These are phyloP conservation scores for Boechera stricta DNA, from an alignment of 345 rosid species.

Conservation along the genomic window DNA sequence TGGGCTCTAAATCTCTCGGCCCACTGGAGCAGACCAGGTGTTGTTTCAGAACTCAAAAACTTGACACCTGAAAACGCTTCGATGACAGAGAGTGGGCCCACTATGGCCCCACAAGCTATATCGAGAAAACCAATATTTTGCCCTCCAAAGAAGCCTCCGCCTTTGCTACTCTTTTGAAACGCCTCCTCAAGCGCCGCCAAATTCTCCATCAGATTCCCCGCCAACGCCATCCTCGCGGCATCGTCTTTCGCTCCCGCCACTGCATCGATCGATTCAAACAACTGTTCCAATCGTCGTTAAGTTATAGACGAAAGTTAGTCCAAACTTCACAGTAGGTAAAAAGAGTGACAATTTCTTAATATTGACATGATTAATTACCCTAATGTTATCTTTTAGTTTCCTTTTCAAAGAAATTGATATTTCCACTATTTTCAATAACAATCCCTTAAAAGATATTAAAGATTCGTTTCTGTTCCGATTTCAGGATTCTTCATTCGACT, in stretches of 20 bases:
- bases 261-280: slow-evolving; percentile 52
- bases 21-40: slow-evolving; percentile 64
- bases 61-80: slow-evolving; percentile 49
- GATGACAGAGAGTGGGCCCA: slow-evolving; percentile 61
- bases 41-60: slow-evolving; percentile 52
- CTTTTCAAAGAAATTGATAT: too few species aligned
- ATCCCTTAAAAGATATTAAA: background rate
- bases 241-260: slow-evolving; percentile 46
- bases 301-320: too few species aligned
- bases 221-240: slow-evolving; percentile 49
- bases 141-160: slow-evolving; percentile 75
- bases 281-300: slow-evolving; percentile 46
- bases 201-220: slow-evolving; percentile 46
- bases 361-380: background rate
- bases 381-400: background rate
- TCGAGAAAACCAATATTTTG: slow-evolving; percentile 64
- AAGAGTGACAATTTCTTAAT: background rate
- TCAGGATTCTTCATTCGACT: background rate
- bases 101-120: slow-evolving; percentile 60
- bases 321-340: background rate
- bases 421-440: background rate
- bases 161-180: slow-evolving; percentile 63
- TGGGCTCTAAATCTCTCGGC: slow-evolving; percentile 57
- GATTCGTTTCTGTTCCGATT: background rate
- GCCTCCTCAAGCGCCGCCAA: slow-evolving; percentile 61